These are phyloP conservation scores for Starmerella vaccinii DNA, from an alignment of 805 yeast genomes.

Conservation along the genomic window DNA sequence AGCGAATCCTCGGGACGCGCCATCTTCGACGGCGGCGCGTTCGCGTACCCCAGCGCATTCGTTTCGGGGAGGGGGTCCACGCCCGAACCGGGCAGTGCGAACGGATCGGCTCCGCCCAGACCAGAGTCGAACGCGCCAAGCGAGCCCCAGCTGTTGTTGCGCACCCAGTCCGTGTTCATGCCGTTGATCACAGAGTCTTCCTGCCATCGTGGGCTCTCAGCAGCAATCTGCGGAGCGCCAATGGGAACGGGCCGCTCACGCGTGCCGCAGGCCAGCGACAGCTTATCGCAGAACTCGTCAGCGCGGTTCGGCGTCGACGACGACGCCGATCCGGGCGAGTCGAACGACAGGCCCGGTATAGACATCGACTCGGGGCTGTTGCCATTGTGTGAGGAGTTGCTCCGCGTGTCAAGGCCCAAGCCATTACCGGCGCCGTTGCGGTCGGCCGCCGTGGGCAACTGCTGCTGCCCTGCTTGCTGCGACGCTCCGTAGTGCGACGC, in stretches of 20 bases:
- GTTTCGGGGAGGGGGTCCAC: neutral
- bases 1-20: conserved; percentile 8
- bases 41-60: neutral
- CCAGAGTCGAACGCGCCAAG: neutral
- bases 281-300: conserved; percentile 65
- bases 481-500: too few relatives aligned
- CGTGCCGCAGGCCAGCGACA: conserved; percentile 77
- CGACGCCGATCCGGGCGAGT: conserved; percentile 13
- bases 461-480: neutral
- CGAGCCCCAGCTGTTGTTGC: conserved; percentile 8
- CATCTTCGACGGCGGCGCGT: neutral
- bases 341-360: conserved; percentile 13
- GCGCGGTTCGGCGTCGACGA: conserved; percentile 14
- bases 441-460: neutral
- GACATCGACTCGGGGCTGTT: conserved; percentile 8
- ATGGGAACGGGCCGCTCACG: conserved; percentile 42
- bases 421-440: neutral
- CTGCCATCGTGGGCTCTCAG: conserved; percentile 23
- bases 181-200: conserved; percentile 8
- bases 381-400: neutral
- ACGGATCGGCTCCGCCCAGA: neutral
- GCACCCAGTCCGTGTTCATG: conserved; percentile 11
- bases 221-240: conserved; percentile 18
- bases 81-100: neutral
- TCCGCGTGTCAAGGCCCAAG: neutral